Conservation (phyloP, 371 early-diverging fungal genomes). For the Neoconidiobolus thromboides region DNA sequence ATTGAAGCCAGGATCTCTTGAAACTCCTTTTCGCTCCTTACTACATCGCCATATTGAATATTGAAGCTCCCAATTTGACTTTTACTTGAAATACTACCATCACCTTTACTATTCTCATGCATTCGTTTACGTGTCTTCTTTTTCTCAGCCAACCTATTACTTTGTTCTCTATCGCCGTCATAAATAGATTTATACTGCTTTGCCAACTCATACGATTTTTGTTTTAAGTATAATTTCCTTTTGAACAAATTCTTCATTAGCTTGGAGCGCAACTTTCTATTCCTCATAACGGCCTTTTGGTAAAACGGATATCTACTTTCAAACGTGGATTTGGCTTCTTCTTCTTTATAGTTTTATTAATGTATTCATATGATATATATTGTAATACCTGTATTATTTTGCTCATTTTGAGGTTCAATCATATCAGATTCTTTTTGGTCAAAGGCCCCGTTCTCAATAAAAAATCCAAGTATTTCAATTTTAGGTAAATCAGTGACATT, state of each 20-base stretch:
- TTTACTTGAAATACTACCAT: not conserved
- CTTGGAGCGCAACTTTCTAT: too few species aligned
- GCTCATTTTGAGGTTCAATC: too few species aligned
- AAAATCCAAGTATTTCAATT: too few species aligned
- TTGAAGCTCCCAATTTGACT: not conserved
- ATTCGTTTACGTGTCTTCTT: not conserved
- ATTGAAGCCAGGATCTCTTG: not conserved
- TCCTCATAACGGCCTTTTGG: too few species aligned
- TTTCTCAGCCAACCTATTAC: not conserved
- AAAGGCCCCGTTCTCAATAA: too few species aligned
- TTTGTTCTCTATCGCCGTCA: not conserved
- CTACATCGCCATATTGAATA: not conserved
- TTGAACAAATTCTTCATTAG: not conserved
- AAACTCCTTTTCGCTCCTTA: constrained; percentile 2
- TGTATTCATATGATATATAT: too few species aligned
- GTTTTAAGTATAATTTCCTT: not conserved
- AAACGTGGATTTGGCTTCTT: too few species aligned
- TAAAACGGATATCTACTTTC: too few species aligned
- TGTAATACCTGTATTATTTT: too few species aligned
- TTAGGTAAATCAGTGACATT: too few species aligned
- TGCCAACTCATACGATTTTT: not conserved
- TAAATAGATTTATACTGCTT: not conserved
- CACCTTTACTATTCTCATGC: not conserved
- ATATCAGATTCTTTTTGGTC: too few species aligned
- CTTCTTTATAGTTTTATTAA: too few species aligned